A percentile compares a stretch with the other conserved stretches of the same genome.
Conservation (phyloP, 1,139 yeast genomes). For the Candida smagusa region DNA sequence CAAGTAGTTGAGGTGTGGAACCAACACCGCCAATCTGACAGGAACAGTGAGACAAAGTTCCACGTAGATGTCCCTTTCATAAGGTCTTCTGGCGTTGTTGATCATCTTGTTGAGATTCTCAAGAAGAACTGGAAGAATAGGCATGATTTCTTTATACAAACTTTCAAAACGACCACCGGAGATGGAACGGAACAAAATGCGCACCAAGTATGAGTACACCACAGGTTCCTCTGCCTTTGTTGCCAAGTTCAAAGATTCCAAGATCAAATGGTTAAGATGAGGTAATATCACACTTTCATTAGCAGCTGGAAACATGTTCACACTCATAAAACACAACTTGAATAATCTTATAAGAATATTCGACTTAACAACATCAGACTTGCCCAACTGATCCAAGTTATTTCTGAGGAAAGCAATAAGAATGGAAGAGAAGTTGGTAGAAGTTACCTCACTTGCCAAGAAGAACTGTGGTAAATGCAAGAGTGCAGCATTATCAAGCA, state of each 20-base stretch:
- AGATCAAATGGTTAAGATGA: conserved; percentile 76
- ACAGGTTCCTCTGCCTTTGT: conserved; percentile 91
- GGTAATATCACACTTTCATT: conserved; percentile 88
- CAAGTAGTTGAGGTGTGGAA: conserved; percentile 83
- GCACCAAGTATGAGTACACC: conserved; percentile 80
- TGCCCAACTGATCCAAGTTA: conserved; percentile 76
- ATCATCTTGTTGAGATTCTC: conserved; percentile 85
- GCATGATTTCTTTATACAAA: conserved; percentile 87
- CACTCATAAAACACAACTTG: conserved; percentile 94
- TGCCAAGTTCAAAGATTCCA: conserved; percentile 75
- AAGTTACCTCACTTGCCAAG: conserved; percentile 87
- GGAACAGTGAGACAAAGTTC: conserved; percentile 95
- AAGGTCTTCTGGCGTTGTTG: conserved; percentile 79
- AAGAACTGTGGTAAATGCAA: conserved; percentile 92
- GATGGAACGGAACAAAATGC: conserved; percentile 88
- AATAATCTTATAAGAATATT: conserved; percentile 81
- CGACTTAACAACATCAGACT: conserved; percentile 73
- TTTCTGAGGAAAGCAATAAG: conserved; percentile 72
- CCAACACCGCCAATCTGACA: conserved; percentile 85
- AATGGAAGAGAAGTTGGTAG: conserved; percentile 90
- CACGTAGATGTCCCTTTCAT: conserved; percentile 89
- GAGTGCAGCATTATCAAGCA: conserved; percentile 81
- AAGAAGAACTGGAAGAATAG: conserved; percentile 78
- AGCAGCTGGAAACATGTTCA: conserved; percentile 80
- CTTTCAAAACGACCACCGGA: conserved; percentile 96